Evolutionary conservation across 768 basidiomycete genomes (phyloP).

Genomic region (Rhodotorula babjevae): DNA sequence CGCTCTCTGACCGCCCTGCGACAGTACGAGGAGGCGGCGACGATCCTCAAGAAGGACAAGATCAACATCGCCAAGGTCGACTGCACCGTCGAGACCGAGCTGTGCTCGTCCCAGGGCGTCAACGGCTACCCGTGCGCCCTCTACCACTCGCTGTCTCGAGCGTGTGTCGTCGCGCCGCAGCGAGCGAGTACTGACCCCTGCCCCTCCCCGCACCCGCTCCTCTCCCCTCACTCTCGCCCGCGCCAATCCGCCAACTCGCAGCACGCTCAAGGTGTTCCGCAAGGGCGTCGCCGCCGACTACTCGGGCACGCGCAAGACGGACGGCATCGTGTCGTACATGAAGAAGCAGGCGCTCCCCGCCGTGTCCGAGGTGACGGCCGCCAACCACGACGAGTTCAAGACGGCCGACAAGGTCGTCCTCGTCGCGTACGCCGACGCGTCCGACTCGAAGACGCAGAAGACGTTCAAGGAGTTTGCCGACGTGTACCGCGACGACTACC

Average conservation of each 20-base stretch:
- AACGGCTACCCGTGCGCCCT: conserved; percentile 84
- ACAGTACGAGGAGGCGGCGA: conserved; percentile 63
- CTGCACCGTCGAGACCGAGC: conserved; percentile 87
- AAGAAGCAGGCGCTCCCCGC: conserved; percentile 79
- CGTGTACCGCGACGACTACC: conserved; percentile 82
- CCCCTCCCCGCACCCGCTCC: no score
- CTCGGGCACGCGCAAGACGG: conserved; percentile 80
- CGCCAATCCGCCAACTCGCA: conserved; percentile 47
- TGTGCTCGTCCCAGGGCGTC: conserved; percentile 81
- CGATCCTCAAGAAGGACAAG: conserved; percentile 77
- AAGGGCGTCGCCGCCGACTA: conserved; percentile 77
- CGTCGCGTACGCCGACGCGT: conserved; percentile 73
- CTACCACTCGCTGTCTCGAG: neutral
- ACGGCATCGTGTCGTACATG: conserved; percentile 62
- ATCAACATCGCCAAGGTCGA: conserved; percentile 95
- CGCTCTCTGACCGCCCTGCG: no score
- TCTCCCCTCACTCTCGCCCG: neutral
- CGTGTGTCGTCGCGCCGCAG: no score
- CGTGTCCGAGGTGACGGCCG: conserved; percentile 71
- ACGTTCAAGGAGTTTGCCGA: conserved; percentile 75
- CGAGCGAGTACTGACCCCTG: neutral
- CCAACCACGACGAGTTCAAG: conserved; percentile 77
- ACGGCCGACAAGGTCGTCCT: conserved; percentile 83
- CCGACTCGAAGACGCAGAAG: conserved; percentile 51
- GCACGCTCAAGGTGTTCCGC: conserved; percentile 86